A percentile compares a stretch with the other conserved stretches of the same genome.
Evolutionary conservation across 148 eudicot species (phyloP).

Genomic region (Camellia granthamiana): DNA sequence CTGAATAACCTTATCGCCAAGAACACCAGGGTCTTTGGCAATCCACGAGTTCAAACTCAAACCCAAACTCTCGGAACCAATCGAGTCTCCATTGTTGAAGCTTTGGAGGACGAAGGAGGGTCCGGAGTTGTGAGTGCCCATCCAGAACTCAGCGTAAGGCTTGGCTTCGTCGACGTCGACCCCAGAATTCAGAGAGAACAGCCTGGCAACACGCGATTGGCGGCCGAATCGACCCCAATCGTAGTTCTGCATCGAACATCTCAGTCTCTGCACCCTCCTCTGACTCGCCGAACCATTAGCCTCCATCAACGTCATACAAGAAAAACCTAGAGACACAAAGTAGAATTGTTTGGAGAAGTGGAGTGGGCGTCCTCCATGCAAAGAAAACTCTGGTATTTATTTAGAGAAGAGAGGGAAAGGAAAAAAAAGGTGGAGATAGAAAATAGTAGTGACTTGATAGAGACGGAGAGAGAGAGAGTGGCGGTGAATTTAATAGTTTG

Average conservation of each 20-base stretch:
- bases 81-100: slow-evolving; percentile 19
- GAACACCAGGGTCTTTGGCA: slow-evolving; percentile 61
- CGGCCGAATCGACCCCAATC: slow-evolving; percentile 76
- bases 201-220: slow-evolving; percentile 56
- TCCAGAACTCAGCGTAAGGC: slow-evolving; percentile 92
- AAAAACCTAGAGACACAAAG: neutral
- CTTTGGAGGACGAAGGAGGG: slow-evolving; percentile 52
- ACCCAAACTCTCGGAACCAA: slow-evolving; percentile 52
- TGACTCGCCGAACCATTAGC: slow-evolving; percentile 13
- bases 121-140: slow-evolving; percentile 95
- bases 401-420: slow-evolving; percentile 19
- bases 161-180: slow-evolving; percentile 34
- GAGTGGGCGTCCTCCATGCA: neutral
- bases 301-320: slow-evolving; percentile 17
- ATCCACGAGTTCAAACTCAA: slow-evolving; percentile 72
- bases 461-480: neutral
- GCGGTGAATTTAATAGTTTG: neutral
- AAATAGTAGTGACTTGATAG: no score
- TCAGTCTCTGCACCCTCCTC: slow-evolving; percentile 41
- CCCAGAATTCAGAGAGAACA: slow-evolving; percentile 49
- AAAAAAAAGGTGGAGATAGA: neutral
- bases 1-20: slow-evolving; percentile 39
- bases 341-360: neutral
- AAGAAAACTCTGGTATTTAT: slow-evolving; percentile 7
- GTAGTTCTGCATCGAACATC: slow-evolving; percentile 68